Evolutionary conservation across 148 eudicot genomes (phyloP).

Genomic region (Persicaria tinctoria): DNA sequence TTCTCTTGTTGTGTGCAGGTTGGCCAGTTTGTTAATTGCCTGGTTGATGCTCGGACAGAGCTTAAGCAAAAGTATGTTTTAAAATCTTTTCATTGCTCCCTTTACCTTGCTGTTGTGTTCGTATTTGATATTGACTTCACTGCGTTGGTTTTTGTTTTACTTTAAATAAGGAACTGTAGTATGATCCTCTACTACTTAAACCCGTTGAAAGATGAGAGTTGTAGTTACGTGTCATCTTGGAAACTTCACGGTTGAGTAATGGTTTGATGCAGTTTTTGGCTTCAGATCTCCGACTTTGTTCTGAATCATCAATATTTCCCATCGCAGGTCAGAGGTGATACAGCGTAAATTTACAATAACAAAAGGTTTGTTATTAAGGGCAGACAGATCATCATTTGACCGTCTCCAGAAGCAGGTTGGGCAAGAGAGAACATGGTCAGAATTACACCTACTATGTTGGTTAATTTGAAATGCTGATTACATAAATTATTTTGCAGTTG

Average conservation of each 20-base stretch:
- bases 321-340: slow-evolving; percentile 47
- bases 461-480: neutral
- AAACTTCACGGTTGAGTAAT: neutral
- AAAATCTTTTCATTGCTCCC: neutral
- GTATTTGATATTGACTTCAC: neutral
- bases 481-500: slow-evolving; percentile 29
- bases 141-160: neutral
- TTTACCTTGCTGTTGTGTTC: neutral
- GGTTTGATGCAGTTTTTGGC: neutral
- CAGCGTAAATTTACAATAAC: slow-evolving; percentile 62
- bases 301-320: neutral
- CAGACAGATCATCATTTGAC: slow-evolving; percentile 69
- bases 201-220: neutral
- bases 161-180: neutral
- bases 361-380: slow-evolving; percentile 56
- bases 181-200: neutral
- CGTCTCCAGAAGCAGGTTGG: slow-evolving; percentile 63
- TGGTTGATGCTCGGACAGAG: slow-evolving; percentile 52
- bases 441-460: neutral
- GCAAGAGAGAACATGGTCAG: neutral
- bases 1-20: slow-evolving; percentile 34
- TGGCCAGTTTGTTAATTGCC: slow-evolving; percentile 56
- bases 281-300: neutral
- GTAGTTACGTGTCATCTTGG: neutral
- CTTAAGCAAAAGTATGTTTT: slow-evolving; percentile 55